Evolutionary conservation across 2,329 filamentous ascomycete genomes (phyloP), one percentile per base, ranked within the genome.

Genomic region (Gnomoniopsis sp.): DNA sequence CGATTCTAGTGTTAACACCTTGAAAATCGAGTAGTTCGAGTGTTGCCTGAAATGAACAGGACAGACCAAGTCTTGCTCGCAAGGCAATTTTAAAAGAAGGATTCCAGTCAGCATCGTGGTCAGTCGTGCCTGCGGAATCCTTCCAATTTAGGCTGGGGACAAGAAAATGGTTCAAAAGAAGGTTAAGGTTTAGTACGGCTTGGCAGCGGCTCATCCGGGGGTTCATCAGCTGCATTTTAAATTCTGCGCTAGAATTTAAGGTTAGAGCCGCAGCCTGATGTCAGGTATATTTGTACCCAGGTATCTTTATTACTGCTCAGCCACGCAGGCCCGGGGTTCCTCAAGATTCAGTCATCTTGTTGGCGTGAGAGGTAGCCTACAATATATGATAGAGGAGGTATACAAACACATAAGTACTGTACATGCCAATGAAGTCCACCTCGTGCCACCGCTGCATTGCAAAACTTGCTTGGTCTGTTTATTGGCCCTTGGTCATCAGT

Each of bases 381-480:
- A 30, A 30, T 4, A 30, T 30, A 30, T 30, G 26, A 8, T 30
- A 30, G 26, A 30, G 4, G 26, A 4, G 4, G 26, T 4, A 30
- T 30, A 30, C 26, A 8, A 30, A 4, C 4, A 30, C 26, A 30
- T 30, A 30, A 30, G n/a, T n/a, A n/a, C n/a, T n/a, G 46, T 36
- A 36, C 33, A 36, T 22, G 22, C 49, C n/a, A n/a, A 2, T 50
- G 15, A 14, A 21, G 11, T 22, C n/a, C 11, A 51, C 22, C n/a
- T 38, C 34, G 22, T 52, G 34, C 49, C 49, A 30, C 26, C 26
- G 26, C 4, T 30, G 36, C 43, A 50, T 57, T 60, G 41, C 49
- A 53, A 57, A 26, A 49, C n/a, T n/a, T 57, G 49, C 58, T 59
- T 55, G 57, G 57, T 53, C 49, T 55, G 47, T 52, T 57, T n/a